Percentiles rank a stretch among this genome's conserved stretches.
Conservation (phyloP, 2,329 filamentous ascomycete species). For the Emmonsiellopsis sp. region DNA sequence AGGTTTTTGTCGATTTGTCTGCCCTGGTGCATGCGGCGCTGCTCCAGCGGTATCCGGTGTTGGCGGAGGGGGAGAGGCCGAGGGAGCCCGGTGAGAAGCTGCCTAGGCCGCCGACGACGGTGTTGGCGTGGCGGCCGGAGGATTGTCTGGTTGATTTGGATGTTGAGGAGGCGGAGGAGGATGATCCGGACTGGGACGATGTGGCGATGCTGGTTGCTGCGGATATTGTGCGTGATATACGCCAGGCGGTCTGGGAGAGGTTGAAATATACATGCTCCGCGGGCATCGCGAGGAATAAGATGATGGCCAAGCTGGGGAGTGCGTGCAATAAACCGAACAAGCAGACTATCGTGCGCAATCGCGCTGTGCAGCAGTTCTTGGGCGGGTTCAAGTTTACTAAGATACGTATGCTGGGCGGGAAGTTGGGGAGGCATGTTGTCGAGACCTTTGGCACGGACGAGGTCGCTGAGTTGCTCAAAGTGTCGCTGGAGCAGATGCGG, state of each 20-base stretch:
- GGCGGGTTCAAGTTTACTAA: slow-evolving; percentile 85
- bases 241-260: slow-evolving; percentile 56
- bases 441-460: slow-evolving; percentile 72
- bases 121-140: slow-evolving; percentile 65
- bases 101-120: slow-evolving; percentile 62
- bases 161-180: slow-evolving; percentile 58
- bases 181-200: slow-evolving; percentile 94
- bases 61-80: slow-evolving; percentile 39
- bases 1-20: slow-evolving; percentile 89
- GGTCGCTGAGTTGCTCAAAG: slow-evolving; percentile 62
- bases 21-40: slow-evolving; percentile 70
- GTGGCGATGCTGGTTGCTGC: slow-evolving; percentile 76
- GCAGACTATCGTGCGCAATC: slow-evolving; percentile 86
- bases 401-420: slow-evolving; percentile 89
- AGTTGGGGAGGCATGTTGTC: slow-evolving; percentile 78
- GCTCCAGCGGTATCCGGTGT: slow-evolving; percentile 65
- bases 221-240: slow-evolving; percentile 73
- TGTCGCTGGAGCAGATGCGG: slow-evolving; percentile 67
- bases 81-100: slow-evolving; percentile 57
- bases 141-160: slow-evolving; percentile 77
- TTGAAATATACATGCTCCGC: slow-evolving; percentile 87
- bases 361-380: slow-evolving; percentile 71
- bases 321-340: slow-evolving; percentile 87
- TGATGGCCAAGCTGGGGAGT: slow-evolving; percentile 88
- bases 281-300: slow-evolving; percentile 83